Base-by-base conservation (phyloP, 345 rosid genomes). In the Corymbia maculata region DNA sequence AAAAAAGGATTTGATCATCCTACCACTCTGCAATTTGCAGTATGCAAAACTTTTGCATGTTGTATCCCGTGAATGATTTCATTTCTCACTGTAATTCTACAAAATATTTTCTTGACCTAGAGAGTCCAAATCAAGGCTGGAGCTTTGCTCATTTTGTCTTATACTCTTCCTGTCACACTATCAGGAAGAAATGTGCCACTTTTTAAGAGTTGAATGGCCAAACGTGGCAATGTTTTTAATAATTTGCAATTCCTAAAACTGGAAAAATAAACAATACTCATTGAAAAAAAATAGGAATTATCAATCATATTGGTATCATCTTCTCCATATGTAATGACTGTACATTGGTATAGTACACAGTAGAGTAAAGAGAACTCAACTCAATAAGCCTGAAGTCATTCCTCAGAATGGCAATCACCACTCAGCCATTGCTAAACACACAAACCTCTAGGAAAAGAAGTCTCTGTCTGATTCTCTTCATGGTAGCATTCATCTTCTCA, bases 381-480 rank as follows among this genome's bases (percentile, higher is more conserved):
- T 61, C 68, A 61, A 6, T 61, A 26, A 59, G 68, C 68, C 2
- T 61, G 9, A 61, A 61, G 30, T 28, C 28, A 12, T 15, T 61
- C 32, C 8, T 28, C 68, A 61, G 32, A 61, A 94, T 36, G 93
- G 90, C 88, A 9, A 79, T 86, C 84, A 17, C 50, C 88, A 52
- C 88, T n/a, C 92, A 91, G 88, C 96, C 96, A 88, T 95, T 95
- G 42, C 89, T 95, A 75, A 50, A 91, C 90, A 28, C 89, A 28
- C 92, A 87, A 87, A 30, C 92, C 59, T 91, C 92, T 89, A 85
- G 44, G n/a, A 86, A 52, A 50, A 95, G 87, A 87, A 86, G 53
- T 50, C 86, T 91, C 84, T 91, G 87, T 49, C 85, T 93, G 55
- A 49, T 92, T 75, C 92, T 95, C 89, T 90, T 93, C 79, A 86